Percentiles rank a stretch among this genome's conserved stretches.
Conservation (phyloP, 176 grass and related monocot genomes). For the Paspalum notatum region DNA sequence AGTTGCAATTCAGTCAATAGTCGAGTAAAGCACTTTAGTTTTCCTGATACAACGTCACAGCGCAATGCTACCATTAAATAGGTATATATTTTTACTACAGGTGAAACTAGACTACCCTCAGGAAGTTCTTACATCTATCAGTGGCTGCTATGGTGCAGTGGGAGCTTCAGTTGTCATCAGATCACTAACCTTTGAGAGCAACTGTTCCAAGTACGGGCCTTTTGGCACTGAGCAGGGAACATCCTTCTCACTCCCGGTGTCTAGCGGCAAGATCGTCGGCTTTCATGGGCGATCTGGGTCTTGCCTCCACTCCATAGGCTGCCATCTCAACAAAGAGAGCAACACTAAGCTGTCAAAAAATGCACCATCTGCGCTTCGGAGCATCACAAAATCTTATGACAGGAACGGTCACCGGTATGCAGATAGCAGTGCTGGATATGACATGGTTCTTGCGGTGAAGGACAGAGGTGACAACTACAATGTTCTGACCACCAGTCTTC, state of each 20-base stretch:
- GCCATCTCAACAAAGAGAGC: constrained; percentile 48
- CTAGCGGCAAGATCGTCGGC: constrained; percentile 44
- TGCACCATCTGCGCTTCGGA: constrained; percentile 50
- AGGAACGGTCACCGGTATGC: constrained; percentile 42
- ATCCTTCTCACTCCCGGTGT: constrained; percentile 44
- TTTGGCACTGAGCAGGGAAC: constrained; percentile 54
- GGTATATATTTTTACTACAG: constrained; percentile 12
- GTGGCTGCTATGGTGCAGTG: constrained; percentile 52
- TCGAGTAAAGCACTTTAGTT: neutral
- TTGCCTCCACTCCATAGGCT: constrained; percentile 52
- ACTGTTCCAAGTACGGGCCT: constrained; percentile 56
- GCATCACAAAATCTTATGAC: constrained; percentile 48
- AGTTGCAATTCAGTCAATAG: neutral
- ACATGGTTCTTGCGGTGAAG: constrained; percentile 58
- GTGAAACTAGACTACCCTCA: constrained; percentile 50
- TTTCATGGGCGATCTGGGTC: constrained; percentile 51
- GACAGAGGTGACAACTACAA: constrained; percentile 55
- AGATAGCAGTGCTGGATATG: constrained; percentile 54
- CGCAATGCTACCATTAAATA: neutral
- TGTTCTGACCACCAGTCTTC: constrained; percentile 41
- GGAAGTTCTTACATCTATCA: constrained; percentile 48
- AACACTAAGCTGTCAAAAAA: constrained; percentile 35
- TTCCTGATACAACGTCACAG: neutral
- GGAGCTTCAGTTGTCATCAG: constrained; percentile 47
- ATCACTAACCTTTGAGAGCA: constrained; percentile 59